Evolutionary conservation across 352 stramenopile genomes (phyloP), one percentile per base, ranked within the genome.

Genomic region (Globisporangium echinulatum): DNA sequence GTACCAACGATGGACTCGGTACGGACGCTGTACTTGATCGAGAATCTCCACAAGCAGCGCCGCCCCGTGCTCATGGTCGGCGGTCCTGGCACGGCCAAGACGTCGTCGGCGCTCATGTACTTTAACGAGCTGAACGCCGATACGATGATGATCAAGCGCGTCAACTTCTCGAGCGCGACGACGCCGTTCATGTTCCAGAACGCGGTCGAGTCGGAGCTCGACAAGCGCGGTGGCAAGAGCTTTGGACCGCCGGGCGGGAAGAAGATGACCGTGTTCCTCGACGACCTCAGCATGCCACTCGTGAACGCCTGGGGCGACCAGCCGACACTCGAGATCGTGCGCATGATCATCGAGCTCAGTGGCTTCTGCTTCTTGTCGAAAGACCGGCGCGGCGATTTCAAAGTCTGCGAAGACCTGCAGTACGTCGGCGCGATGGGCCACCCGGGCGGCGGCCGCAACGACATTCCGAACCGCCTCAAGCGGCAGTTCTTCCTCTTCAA

Each of bases 401-500:
- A 99, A 61, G 92, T 97, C 6, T 99, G 95, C 63, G 96, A 99
- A 69, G 97, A 99, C 68, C 67, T 99, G 37, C 89, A 98, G 70
- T 99, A 99, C 62, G 84, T 99, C 33, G 97, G 90, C 1, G 96
- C 95, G n/a, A 99, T 99, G 96, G 92, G 94, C 38, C 96, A 99
- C 60, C 96, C 97, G 13, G 96, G 96, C 57, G 94, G 95, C 61
- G 97, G 97, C 19, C 94, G 97, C 54, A 99, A 99, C 67, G 97
- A 99, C 71, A 98, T 99, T 66, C 96, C 97, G n/a, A 98, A 99
- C 69, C 91, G 97, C 1, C 79, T 99, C 40, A 99, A 99, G 79
- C 93, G 96, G n/a, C 97, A 99, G 61, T 99, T 99, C 68, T 99
- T 98, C 76, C 82, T 98, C 19, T 99, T 99, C 71, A 99, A 99